A percentile compares a stretch with the other conserved stretches of the same genome.
Conservation (phyloP, 2,329 filamentous ascomycete genomes). For the Fusarium xylarioides region DNA sequence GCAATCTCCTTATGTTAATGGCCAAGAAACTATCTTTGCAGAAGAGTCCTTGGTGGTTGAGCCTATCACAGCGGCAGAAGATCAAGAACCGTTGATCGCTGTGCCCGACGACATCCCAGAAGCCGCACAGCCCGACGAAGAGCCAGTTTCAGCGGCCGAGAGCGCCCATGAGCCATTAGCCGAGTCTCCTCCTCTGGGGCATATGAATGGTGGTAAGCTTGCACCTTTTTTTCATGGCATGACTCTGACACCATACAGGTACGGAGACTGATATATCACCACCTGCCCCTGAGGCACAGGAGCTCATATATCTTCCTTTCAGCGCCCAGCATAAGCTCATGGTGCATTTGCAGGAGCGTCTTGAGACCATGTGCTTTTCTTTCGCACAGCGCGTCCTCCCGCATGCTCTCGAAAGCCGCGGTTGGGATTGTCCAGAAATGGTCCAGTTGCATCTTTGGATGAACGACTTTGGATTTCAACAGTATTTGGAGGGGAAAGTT, state of each 20-base stretch:
- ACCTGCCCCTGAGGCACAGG: fast-evolving
- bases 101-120: background rate
- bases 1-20: fast-evolving
- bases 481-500: fast-evolving
- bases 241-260: fast-evolving
- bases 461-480: fast-evolving
- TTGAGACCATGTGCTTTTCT: background rate
- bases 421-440: background rate
- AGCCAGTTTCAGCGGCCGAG: background rate
- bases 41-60: fast-evolving
- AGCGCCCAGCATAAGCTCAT: background rate
- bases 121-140: too few species aligned
- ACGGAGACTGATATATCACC: too few species aligned
- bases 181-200: fast-evolving
- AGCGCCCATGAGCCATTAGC: fast-evolving
- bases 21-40: background rate
- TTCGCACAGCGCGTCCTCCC: background rate
- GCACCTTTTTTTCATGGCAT: fast-evolving
- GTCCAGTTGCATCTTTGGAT: background rate
- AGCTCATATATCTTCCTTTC: background rate
- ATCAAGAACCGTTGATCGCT: too few species aligned
- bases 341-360: background rate
- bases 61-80: background rate
- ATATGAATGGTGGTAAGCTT: background rate
- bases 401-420: background rate